Conservation (phyloP, 2,329 filamentous ascomycete genomes). For the Pyrenophora tritici-repentis region DNA sequence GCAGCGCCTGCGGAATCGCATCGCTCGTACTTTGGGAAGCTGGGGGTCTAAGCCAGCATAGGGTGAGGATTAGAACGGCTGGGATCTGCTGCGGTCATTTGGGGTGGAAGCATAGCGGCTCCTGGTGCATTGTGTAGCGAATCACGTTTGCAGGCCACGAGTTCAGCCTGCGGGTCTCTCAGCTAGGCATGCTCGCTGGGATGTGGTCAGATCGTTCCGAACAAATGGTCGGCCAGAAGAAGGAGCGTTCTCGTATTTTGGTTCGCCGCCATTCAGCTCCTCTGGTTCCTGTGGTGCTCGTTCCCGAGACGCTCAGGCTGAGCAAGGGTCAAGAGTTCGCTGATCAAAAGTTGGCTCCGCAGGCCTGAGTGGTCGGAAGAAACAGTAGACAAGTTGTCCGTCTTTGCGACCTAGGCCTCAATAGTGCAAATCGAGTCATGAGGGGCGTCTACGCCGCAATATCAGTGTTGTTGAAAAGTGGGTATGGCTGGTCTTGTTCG, state of each 20-base stretch:
- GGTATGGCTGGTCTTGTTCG: constrained; percentile 10
- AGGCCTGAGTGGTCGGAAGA: constrained; percentile 7
- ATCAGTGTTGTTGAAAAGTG: constrained; percentile 8
- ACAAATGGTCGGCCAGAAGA: constrained; percentile 4
- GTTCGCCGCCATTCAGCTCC: constrained; percentile 7
- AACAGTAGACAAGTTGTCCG: background rate
- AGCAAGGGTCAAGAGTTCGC: constrained; percentile 23
- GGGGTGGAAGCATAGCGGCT: constrained; percentile 4
- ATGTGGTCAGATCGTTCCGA: background rate
- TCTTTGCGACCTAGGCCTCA: background rate
- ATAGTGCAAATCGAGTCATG: background rate
- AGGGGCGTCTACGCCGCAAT: constrained; percentile 14
- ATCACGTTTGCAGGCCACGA: constrained; percentile 9
- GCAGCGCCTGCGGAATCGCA: constrained; percentile 19
- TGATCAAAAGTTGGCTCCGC: constrained; percentile 8
- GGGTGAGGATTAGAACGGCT: constrained; percentile 10
- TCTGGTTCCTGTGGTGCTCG: constrained; percentile 8
- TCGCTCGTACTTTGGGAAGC: constrained; percentile 13
- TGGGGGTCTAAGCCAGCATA: constrained; percentile 10
- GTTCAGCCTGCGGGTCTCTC: too few species aligned
- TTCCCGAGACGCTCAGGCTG: constrained; percentile 11
- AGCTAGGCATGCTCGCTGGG: too few species aligned
- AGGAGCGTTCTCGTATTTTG: constrained; percentile 9
- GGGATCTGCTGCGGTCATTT: constrained; percentile 9
- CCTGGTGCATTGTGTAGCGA: constrained; percentile 13